These are phyloP conservation scores for Penicillium sp. DNA, from an alignment of 2,329 filamentous ascomycete species.

Conservation along the genomic window DNA sequence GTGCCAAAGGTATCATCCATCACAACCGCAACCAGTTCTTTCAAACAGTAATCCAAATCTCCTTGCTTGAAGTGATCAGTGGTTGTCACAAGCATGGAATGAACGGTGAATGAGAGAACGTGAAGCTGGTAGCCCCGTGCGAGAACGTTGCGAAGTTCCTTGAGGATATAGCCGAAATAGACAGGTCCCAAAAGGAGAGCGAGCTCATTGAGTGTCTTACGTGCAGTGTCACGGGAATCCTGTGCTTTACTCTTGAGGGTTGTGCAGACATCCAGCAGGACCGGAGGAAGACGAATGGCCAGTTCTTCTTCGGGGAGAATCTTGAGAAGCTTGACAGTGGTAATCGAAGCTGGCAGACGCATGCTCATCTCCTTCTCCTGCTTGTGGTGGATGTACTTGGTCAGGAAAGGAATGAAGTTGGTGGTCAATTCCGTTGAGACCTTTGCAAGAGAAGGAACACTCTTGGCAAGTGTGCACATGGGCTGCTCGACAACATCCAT, in stretches of 20 bases:
- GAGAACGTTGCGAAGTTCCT: constrained; percentile 80
- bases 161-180: constrained; percentile 90
- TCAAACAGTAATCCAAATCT: constrained; percentile 83
- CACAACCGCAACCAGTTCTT: constrained; percentile 74
- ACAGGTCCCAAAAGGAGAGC: constrained; percentile 74
- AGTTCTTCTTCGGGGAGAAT: constrained; percentile 73
- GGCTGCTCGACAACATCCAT: constrained; percentile 28
- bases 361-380: constrained; percentile 92
- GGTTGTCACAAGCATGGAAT: constrained; percentile 78
- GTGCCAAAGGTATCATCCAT: constrained; percentile 98
- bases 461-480: constrained; percentile 57
- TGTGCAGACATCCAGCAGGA: constrained; percentile 88
- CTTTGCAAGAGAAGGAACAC: constrained; percentile 66
- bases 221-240: constrained; percentile 85
- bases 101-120: constrained; percentile 90
- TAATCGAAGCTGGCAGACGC: constrained; percentile 84
- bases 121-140: constrained; percentile 89
- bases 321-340: constrained; percentile 82
- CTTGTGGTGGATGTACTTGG: constrained; percentile 88
- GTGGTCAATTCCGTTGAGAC: constrained; percentile 70
- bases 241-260: constrained; percentile 86
- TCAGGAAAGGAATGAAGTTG: constrained; percentile 74
- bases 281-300: constrained; percentile 71
- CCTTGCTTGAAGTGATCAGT: constrained; percentile 74
- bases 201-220: constrained; percentile 84